Percentiles rank a stretch among this genome's conserved stretches.
These are phyloP conservation scores for Ogataea siamensis DNA, from an alignment of 805 yeast genomes.

Conservation along the genomic window DNA sequence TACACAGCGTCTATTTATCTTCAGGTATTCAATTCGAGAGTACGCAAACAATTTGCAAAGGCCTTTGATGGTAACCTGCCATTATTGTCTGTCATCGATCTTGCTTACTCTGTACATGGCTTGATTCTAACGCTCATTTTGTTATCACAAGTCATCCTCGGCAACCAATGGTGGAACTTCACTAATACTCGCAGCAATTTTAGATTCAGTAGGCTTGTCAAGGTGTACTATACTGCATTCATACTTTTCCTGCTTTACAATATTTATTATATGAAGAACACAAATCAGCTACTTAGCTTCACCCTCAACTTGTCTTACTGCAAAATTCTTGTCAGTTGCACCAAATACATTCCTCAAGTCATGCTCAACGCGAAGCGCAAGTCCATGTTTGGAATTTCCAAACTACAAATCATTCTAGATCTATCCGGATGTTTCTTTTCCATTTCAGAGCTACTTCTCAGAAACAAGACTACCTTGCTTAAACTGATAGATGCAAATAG, in stretches of 20 bases:
- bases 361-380: conserved; percentile 39
- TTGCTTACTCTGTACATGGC: conserved; percentile 50
- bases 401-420: conserved; percentile 40
- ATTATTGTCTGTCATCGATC: conserved; percentile 42
- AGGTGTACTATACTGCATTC: conserved; percentile 12
- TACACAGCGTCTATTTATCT: conserved; percentile 41
- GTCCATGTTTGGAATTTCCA: conserved; percentile 47
- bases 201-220: conserved; percentile 24
- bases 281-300: conserved; percentile 35
- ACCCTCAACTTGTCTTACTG: conserved; percentile 42
- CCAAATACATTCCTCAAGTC: conserved; percentile 53
- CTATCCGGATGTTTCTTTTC: conserved; percentile 42
- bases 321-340: conserved; percentile 42
- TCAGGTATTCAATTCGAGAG: conserved; percentile 38
- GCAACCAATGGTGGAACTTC: conserved; percentile 36
- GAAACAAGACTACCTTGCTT: conserved; percentile 28
- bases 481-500: conserved; percentile 38
- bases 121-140: conserved; percentile 38
- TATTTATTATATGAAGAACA: conserved; percentile 7
- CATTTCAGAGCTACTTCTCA: conserved; percentile 39
- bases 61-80: conserved; percentile 39
- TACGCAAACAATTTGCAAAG: conserved; percentile 31
- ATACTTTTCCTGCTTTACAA: conserved; percentile 19
- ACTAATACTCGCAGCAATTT: conserved; percentile 30
- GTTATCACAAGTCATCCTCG: conserved; percentile 38